Evolutionary conservation across 305 asterid genomes (phyloP), one percentile per base, ranked within the genome.

Genomic region (Petunia hybrid): DNA sequence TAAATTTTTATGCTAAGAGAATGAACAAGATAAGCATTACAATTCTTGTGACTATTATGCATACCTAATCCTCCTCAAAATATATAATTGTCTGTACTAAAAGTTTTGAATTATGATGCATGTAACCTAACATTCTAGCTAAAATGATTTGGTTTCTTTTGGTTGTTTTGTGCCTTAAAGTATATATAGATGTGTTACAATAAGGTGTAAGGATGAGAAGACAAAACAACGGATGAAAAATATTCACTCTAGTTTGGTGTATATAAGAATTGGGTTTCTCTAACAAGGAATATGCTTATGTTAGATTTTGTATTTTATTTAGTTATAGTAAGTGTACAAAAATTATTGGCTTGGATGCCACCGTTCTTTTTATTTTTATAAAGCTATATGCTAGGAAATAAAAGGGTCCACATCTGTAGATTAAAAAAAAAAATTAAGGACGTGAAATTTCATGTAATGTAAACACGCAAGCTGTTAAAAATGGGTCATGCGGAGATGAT

Each of bases 91-190:
- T 3, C 22, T 1, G 55, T 8, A 8, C n/a, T 64, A 38, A 10
- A 31, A 12, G 13, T 71, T 12, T 71, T 3, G 42, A 71, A 48
- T 48, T 71, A 48, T 35, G 43, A 48, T 71, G 78, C 62, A 48
- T 71, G 45, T 31, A 48, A 71, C 78, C 62, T 71, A 71, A 71
- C 78, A 2, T 65, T 71, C 78, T 71, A 46, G 78, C 46, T 71
- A 48, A 8, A 61, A 71, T 71, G 3, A 10, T 46, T 48, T 71
- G 43, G 62, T 71, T 71, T 71, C 62, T 71, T 71, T 6, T 48
- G 62, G 9, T 48, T 71, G 78, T 71, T 48, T 71, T 71, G 42
- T 71, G 42, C 35, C 59, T 35, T 14, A 71, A 5, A 71, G 62
- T 61, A 48, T 65, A 22, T 22, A 22, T 22, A 38, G 14, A 14